Evolutionary conservation across 2,329 filamentous ascomycete species (phyloP).

Genomic region (Talaromyces amestolkiae): DNA sequence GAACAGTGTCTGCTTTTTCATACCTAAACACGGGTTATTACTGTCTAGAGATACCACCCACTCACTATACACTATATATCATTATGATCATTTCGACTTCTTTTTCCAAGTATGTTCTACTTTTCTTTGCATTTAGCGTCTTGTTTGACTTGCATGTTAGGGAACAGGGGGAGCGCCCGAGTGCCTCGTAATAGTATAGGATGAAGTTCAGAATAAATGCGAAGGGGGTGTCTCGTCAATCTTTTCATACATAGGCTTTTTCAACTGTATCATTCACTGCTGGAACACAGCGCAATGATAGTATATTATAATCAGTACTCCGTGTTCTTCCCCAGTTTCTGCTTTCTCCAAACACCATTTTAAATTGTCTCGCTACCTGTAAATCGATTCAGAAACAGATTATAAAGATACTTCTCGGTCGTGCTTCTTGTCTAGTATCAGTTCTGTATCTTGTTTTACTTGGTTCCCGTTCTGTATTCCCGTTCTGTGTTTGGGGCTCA

Average conservation of each 20-base stretch:
- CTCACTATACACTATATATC: background rate
- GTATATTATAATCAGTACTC: too few species aligned
- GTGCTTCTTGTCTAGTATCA: too few species aligned
- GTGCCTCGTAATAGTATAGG: background rate
- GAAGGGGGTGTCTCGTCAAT: background rate
- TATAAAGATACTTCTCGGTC: too few species aligned
- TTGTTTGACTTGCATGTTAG: background rate
- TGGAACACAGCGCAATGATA: too few species aligned
- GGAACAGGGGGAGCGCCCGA: background rate
- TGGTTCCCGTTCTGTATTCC: too few species aligned
- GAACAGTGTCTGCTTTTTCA: slow-evolving; percentile 3
- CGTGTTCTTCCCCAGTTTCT: background rate
- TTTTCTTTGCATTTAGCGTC: background rate
- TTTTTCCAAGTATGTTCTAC: background rate
- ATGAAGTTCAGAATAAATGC: background rate
- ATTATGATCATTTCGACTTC: background rate
- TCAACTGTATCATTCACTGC: background rate
- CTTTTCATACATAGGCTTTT: background rate
- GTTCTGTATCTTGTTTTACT: too few species aligned
- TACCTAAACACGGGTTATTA: background rate
- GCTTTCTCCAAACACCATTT: background rate
- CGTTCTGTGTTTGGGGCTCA: too few species aligned
- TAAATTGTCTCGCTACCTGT: too few species aligned
- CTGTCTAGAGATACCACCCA: background rate
- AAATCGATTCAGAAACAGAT: background rate